phyloP scores from a whole-genome alignment of 2,329 filamentous ascomycete genomes.

The Trichothecium sympodiale region DNA sequence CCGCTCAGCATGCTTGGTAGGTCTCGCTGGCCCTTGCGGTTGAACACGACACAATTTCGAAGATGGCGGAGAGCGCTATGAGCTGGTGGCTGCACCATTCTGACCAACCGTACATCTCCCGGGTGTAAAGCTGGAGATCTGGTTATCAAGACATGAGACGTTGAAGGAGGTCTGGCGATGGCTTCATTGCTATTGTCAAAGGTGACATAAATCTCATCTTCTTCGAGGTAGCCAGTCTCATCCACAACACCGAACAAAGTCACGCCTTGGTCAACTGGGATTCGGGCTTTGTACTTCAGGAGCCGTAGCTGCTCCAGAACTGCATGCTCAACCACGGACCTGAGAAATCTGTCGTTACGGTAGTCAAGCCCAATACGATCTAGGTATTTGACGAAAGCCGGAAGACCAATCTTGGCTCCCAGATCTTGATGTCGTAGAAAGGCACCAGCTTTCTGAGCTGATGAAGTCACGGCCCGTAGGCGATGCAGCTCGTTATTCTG shows the following conservation, averaged over 20 bases:
- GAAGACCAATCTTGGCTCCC: conserved; percentile 48
- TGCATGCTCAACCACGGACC: conserved; percentile 57
- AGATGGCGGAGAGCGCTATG: conserved; percentile 50
- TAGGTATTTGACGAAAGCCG: conserved; percentile 50
- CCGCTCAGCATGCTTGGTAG: conserved; percentile 70
- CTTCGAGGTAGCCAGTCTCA: conserved; percentile 57
- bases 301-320: conserved; percentile 60
- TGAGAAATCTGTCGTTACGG: conserved; percentile 56
- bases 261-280: conserved; percentile 58
- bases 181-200: conserved; percentile 28
- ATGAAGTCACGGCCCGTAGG: conserved; percentile 47
- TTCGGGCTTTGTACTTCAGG: conserved; percentile 69
- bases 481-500: conserved; percentile 52
- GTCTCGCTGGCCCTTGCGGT: conserved; percentile 57
- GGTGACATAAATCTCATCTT: conserved; percentile 58
- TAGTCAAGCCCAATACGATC: conserved; percentile 51
- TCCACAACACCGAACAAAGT: conserved; percentile 79
- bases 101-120: conserved; percentile 62
- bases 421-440: conserved; percentile 55
- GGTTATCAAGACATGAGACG: conserved; percentile 50
- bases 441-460: conserved; percentile 47
- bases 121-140: conserved; percentile 74
- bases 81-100: conserved; percentile 47
- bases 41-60: conserved; percentile 70
- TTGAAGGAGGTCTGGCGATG: conserved; percentile 6